Base-by-base conservation (phyloP, 495 filamentous ascomycete species). In the Thozetella sp. region DNA sequence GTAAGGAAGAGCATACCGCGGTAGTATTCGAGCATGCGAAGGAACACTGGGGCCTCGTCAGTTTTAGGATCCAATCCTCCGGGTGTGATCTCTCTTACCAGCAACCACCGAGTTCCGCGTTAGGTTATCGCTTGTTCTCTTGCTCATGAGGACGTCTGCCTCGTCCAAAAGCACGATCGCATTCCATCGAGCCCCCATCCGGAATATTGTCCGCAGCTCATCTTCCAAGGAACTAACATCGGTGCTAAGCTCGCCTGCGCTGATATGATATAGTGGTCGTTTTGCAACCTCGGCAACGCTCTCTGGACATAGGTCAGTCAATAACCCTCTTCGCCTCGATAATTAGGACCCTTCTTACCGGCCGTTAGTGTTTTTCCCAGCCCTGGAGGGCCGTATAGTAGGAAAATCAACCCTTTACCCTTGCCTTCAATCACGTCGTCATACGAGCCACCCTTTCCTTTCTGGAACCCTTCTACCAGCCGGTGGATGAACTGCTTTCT, bases 71-170 rank as follows among this genome's bases (percentile, higher is more conserved):
- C 10, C n/a, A 48, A 48, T 15, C 10, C 30, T 37, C 4, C 43
- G 20, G n/a, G 43, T 4, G 9, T 48, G n/a, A 11, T 20, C 20
- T 3, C 3, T 4, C 59, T 9, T 27, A 67, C 65, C 70, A 12
- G 73, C 72, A 0, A 86, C 80, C 0, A 83, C 59, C 13, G 68
- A 68, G 43, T 85, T 85, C 0, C 80, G 67, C 4, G 73, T n/a
- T 0, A 83, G 52, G 40, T 84, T 73, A 9, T 37, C 26, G 1
- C 56, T 53, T 0, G 27, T 62, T 9, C 83, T 69, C 51, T 76
- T 48, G 20, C 73, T 67, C 0, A 86, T 69, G 58, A 85, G 86
- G 1, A 71, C 68, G 54, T 71, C 68, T 23, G 66, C 68, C 55
- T 71, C 68, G 59, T 71, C 66, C 6, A 68, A 52, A 13, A 68